Percentiles rank a stretch among this genome's conserved stretches.
Evolutionary conservation across 148 eudicot genomes (phyloP).

Genomic region (Dianthus caryophyllus): DNA sequence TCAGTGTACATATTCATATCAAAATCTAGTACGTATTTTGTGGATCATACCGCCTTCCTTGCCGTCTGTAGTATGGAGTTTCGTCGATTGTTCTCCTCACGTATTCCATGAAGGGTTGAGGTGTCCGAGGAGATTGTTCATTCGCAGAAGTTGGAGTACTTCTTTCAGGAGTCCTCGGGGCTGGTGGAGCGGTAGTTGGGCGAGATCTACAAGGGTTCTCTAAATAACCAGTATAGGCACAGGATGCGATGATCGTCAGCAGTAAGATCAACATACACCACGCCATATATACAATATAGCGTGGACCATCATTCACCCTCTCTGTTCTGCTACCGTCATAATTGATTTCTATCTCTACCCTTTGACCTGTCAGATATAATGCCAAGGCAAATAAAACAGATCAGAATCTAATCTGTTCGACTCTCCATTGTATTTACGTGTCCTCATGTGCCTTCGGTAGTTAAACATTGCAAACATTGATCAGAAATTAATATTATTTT

Average conservation of each 20-base stretch:
- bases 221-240: conserved; percentile 29
- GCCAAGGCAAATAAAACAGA: not conserved
- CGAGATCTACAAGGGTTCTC: conserved; percentile 29
- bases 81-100: conserved; percentile 82
- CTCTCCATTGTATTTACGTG: too few relatives aligned
- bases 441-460: too few relatives aligned
- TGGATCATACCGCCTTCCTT: conserved; percentile 53
- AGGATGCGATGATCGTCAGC: conserved; percentile 24
- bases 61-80: conserved; percentile 76
- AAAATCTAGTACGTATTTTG: conserved; percentile 61
- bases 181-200: conserved; percentile 15
- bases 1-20: too few relatives aligned
- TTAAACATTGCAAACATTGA: too few relatives aligned
- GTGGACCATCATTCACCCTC: conserved; percentile 2
- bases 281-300: conserved; percentile 29
- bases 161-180: conserved; percentile 42
- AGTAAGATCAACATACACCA: conserved; percentile 24
- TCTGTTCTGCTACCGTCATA: conserved; percentile 35
- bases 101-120: conserved; percentile 73
- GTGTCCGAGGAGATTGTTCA: conserved; percentile 68
- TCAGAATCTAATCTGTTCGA: not conserved
- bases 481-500: too few relatives aligned
- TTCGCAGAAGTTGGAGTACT: conserved; percentile 26
- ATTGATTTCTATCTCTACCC: conserved; percentile 49
- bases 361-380: conserved; percentile 49